phyloP scores from a whole-genome alignment of 1,284 basidiomycete genomes.

The Ceratobasidium papillatum region DNA sequence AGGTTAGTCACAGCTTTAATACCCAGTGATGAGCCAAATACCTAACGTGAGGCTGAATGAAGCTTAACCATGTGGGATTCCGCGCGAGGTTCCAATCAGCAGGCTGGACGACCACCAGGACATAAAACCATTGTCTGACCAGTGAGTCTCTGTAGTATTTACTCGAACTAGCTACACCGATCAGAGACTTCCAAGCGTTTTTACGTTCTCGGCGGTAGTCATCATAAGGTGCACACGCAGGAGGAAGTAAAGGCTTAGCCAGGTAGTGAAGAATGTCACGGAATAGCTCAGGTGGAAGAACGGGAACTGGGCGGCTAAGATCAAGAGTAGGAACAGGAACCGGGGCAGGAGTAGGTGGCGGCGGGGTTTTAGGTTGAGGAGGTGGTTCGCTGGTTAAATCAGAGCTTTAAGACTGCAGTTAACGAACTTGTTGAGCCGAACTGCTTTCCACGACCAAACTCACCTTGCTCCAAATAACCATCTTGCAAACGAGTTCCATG shows the following conservation, averaged over 20 bases:
- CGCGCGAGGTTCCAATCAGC: slow-evolving; percentile 13
- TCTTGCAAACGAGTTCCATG: background rate
- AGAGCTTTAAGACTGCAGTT: too few species aligned
- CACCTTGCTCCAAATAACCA: background rate
- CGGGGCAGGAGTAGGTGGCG: background rate
- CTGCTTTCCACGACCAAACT: too few species aligned
- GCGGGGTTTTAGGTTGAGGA: background rate
- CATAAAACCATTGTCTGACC: slow-evolving; percentile 18
- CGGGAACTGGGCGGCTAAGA: background rate
- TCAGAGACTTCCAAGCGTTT: background rate
- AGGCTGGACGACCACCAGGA: background rate
- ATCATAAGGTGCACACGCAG: slow-evolving; percentile 3
- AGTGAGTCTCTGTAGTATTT: slow-evolving; percentile 25
- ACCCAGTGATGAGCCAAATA: background rate
- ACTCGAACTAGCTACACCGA: slow-evolving; percentile 23
- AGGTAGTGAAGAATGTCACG: slow-evolving; percentile 3
- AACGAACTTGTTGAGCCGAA: too few species aligned
- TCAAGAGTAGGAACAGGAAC: background rate
- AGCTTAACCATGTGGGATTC: slow-evolving; percentile 1
- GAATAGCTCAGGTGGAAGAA: slow-evolving; percentile 19
- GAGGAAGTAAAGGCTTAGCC: slow-evolving; percentile 8
- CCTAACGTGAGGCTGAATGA: slow-evolving; percentile 1
- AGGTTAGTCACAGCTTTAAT: background rate
- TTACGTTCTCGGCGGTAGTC: background rate
- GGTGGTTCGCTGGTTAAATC: background rate